A percentile compares a stretch with the other conserved stretches of the same genome.
phyloP scores from a whole-genome alignment of 768 basidiomycete species.

The Russula sp. region DNA sequence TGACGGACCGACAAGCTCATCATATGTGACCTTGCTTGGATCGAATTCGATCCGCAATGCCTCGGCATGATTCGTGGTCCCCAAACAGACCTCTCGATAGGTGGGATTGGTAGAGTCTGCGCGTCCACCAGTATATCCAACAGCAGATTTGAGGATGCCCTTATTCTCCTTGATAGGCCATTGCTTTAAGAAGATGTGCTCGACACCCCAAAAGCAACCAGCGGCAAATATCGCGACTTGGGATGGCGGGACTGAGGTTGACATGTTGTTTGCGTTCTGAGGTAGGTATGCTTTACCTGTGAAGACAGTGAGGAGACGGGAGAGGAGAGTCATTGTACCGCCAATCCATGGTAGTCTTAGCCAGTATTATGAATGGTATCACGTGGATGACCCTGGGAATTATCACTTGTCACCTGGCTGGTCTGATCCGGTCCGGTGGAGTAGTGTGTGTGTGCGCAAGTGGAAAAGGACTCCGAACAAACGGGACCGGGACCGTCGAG shows the following conservation, averaged over 20 bases:
- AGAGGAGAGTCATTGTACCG: conserved; percentile 11
- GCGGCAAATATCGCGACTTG: conserved; percentile 48
- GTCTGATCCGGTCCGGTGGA: too few relatives aligned
- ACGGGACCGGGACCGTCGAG: too few relatives aligned
- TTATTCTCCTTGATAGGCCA: conserved; percentile 65
- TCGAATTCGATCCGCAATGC: conserved; percentile 84
- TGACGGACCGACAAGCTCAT: conserved; percentile 74
- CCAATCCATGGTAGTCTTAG: too few relatives aligned
- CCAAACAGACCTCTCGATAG: conserved; percentile 74
- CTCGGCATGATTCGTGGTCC: conserved; percentile 84
- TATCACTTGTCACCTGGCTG: too few relatives aligned
- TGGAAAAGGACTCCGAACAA: too few relatives aligned
- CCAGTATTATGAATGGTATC: too few relatives aligned
- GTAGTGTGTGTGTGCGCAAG: too few relatives aligned
- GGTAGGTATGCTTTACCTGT: not conserved
- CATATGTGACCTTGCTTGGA: conserved; percentile 69
- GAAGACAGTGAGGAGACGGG: conserved; percentile 1
- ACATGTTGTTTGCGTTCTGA: conserved; percentile 9
- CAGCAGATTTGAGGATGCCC: conserved; percentile 66
- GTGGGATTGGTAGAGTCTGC: conserved; percentile 47
- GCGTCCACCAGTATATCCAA: conserved; percentile 78
- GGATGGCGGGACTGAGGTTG: conserved; percentile 17
- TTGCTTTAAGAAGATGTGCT: conserved; percentile 79
- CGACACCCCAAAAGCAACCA: conserved; percentile 84
- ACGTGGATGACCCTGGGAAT: too few relatives aligned